Conservation (phyloP, 805 yeast genomes). For the Starmerella stigmatis region DNA sequence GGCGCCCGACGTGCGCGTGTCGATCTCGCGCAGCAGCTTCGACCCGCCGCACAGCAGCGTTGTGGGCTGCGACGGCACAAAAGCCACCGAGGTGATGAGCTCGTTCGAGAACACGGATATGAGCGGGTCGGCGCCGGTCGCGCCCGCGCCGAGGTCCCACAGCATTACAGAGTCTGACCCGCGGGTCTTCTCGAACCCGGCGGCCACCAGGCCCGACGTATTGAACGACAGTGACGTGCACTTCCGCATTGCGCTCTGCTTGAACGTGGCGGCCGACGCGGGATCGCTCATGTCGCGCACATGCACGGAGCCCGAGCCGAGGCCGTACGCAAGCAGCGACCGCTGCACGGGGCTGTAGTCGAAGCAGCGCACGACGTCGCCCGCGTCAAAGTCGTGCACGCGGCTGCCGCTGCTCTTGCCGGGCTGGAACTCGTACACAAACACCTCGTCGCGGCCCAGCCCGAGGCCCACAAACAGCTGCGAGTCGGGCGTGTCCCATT, state of each 20-base stretch:
- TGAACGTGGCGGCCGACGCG: constrained; percentile 33
- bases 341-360: constrained; percentile 35
- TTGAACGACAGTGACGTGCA: constrained; percentile 68
- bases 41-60: constrained; percentile 63
- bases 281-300: constrained; percentile 13
- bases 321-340: constrained; percentile 50
- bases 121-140: constrained; percentile 19
- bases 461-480: constrained; percentile 58
- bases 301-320: constrained; percentile 14
- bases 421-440: constrained; percentile 35
- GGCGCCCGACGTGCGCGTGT: constrained; percentile 39
- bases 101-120: constrained; percentile 58
- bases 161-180: constrained; percentile 67
- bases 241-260: constrained; percentile 50
- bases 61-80: constrained; percentile 47
- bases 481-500: constrained; percentile 48
- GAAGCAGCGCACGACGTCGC: constrained; percentile 39
- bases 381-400: constrained; percentile 17
- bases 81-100: constrained; percentile 56
- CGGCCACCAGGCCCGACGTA: constrained; percentile 52
- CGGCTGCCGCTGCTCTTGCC: constrained; percentile 19
- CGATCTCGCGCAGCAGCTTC: constrained; percentile 68
- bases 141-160: constrained; percentile 49
- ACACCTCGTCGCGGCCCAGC: constrained; percentile 72
- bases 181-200: constrained; percentile 68